Conservation (phyloP, 2,329 filamentous ascomycete species). For the Fusarium palustre region DNA sequence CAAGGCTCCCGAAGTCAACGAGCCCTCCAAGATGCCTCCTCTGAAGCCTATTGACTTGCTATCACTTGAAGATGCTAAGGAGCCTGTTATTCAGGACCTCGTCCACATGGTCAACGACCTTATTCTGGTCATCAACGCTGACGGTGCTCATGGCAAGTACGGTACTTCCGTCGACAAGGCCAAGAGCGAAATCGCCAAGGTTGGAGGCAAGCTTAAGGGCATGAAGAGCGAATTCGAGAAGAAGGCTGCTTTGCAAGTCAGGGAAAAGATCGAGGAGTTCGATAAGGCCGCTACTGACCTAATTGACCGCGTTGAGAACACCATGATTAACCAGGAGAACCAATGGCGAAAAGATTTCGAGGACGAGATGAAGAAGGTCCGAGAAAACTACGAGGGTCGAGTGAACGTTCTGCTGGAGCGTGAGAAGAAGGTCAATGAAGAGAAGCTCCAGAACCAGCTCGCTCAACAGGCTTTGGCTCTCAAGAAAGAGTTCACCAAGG, state of each 20-base stretch:
- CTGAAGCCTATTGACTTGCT: slow-evolving; percentile 82
- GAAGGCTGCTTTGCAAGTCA: slow-evolving; percentile 80
- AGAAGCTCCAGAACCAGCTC: slow-evolving; percentile 85
- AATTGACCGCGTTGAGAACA: slow-evolving; percentile 85
- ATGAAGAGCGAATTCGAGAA: slow-evolving; percentile 77
- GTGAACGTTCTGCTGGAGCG: slow-evolving; percentile 82
- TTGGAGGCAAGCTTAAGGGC: slow-evolving; percentile 80
- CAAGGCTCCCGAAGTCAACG: slow-evolving; percentile 72
- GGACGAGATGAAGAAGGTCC: slow-evolving; percentile 83
- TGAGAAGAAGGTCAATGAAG: slow-evolving; percentile 82
- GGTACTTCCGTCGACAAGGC: slow-evolving; percentile 83
- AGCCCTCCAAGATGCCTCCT: slow-evolving; percentile 72
- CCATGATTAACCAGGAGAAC: slow-evolving; percentile 83
- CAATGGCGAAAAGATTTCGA: slow-evolving; percentile 90
- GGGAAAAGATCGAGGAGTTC: slow-evolving; percentile 79
- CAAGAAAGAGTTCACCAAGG: slow-evolving; percentile 83
- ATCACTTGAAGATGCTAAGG: slow-evolving; percentile 78
- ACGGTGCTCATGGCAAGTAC: slow-evolving; percentile 82
- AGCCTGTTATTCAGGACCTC: slow-evolving; percentile 91
- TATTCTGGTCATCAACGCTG: slow-evolving; percentile 91
- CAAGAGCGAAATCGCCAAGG: slow-evolving; percentile 82
- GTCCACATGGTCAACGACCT: slow-evolving; percentile 97
- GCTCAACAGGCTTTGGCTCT: slow-evolving; percentile 90
- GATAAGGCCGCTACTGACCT: slow-evolving; percentile 88
- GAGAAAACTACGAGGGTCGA: slow-evolving; percentile 81